Evolutionary conservation across 495 filamentous ascomycete species (phyloP).

Genomic region (Xylaria acuta): DNA sequence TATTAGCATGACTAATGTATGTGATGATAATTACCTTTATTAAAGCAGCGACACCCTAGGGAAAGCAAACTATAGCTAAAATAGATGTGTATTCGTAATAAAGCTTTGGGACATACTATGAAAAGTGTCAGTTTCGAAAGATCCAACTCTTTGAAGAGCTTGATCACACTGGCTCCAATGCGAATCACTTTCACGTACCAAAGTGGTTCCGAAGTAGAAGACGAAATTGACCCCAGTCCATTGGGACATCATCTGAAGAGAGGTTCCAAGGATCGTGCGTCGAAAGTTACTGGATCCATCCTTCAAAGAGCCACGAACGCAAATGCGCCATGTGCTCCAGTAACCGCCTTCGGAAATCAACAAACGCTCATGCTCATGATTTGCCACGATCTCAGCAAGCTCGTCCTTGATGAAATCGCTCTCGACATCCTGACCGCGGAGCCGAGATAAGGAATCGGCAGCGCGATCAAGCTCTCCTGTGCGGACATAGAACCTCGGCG

Average conservation of each 20-base stretch:
- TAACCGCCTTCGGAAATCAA: constrained; percentile 68
- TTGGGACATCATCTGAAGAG: constrained; percentile 70
- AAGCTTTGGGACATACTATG: constrained; percentile 16
- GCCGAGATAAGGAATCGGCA: constrained; percentile 64
- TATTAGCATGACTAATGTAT: background rate
- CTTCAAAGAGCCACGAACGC: constrained; percentile 64
- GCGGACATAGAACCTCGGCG: constrained; percentile 83
- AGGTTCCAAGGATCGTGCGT: constrained; percentile 76
- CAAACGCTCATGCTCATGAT: constrained; percentile 78
- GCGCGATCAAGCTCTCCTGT: constrained; percentile 69
- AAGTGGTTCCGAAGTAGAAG: constrained; percentile 87
- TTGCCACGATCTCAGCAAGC: constrained; percentile 80
- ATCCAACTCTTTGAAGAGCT: too few relatives aligned
- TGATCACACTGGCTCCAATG: background rate
- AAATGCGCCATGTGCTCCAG: constrained; percentile 71
- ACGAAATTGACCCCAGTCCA: constrained; percentile 87
- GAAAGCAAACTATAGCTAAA: too few relatives aligned
- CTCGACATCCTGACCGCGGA: constrained; percentile 70
- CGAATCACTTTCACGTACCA: constrained; percentile 42
- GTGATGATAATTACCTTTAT: background rate
- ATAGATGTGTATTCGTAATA: background rate
- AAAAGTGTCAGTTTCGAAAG: background rate
- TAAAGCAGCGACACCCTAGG: background rate
- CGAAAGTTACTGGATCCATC: constrained; percentile 67
- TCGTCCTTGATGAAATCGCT: constrained; percentile 71